Conservation (phyloP, 2,329 filamentous ascomycete genomes). For the Tricladium varicosporioides region DNA sequence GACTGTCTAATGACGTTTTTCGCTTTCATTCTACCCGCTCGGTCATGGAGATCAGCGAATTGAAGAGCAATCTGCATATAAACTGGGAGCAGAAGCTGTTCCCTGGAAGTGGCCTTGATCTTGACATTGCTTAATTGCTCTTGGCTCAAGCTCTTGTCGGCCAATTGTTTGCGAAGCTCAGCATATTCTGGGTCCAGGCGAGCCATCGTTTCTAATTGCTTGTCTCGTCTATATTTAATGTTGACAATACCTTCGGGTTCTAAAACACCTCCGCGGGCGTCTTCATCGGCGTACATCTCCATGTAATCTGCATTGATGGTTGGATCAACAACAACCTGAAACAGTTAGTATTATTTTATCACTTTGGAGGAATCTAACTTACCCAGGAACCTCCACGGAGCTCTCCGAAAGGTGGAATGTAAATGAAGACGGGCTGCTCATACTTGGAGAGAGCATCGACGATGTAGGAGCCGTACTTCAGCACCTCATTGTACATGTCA, state of each 20-base stretch:
- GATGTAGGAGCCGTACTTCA: constrained; percentile 99
- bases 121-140: constrained; percentile 80
- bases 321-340: constrained; percentile 86
- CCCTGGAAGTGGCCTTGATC: constrained; percentile 77
- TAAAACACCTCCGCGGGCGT: constrained; percentile 92
- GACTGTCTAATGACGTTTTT: constrained; percentile 88
- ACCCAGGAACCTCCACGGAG: constrained; percentile 97
- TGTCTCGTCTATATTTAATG: constrained; percentile 98
- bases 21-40: constrained; percentile 95
- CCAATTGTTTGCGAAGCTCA: constrained; percentile 76
- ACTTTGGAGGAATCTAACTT: constrained; percentile 35
- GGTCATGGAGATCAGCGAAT: constrained; percentile 96
- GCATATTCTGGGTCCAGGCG: constrained; percentile 84
- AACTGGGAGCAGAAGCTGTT: constrained; percentile 85
- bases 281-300: constrained; percentile 99
- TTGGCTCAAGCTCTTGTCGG: constrained; percentile 60
- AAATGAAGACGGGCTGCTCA: constrained; percentile 97
- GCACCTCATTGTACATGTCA: constrained; percentile 99
- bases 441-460: constrained; percentile 98
- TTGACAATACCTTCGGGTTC: constrained; percentile 97
- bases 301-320: constrained; percentile 96
- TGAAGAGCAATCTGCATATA: constrained; percentile 95
- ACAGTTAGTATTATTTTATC: constrained; percentile 33
- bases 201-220: constrained; percentile 96
- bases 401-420: constrained; percentile 95